Evolutionary conservation across 1,139 yeast genomes (phyloP), one percentile per base, ranked within the genome.

Genomic region (Magnusiomyces tetraspermus): DNA sequence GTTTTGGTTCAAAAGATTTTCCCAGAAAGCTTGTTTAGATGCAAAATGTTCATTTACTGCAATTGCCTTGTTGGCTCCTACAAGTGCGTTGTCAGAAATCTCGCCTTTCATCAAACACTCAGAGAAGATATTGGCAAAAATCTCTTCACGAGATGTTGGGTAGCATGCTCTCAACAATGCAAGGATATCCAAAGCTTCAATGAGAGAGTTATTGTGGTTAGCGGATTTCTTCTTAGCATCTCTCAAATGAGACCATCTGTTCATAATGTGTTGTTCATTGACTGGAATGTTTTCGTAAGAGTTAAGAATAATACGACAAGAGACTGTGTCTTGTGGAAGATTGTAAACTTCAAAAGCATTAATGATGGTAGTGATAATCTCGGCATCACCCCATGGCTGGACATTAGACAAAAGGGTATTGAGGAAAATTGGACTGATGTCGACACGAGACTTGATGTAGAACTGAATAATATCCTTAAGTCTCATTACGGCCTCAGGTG

Each of bases 171-270:
- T 61, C 30, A 64, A 63, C 55, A 89, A 71, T 1, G 96, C 86
- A 49, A 90, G 83, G 92, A 95, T 86, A 70, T 87, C 95, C 26
- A 92, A 94, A 62, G 80, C 80, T 11, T 95, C 90, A 60, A 82
- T 82, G 87, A 60, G 83, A 76, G 55, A 74, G 72, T 15, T 64
- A 55, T 50, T 84, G 69, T 44, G 85, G 72, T 52, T 78, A 78
- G 57, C 76, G 71, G 89, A 95, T 87, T 58, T 79, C 73, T 26
- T 66, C 62, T 31, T 51, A 31, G 55, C 53, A 13, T 42, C 48
- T 8, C 37, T 38, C 10, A 54, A 42, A 19, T 46, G 47, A 28
- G 45, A 33, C 55, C 55, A 54, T 42, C 54, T 37, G 19, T 50
- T 52, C 57, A 83, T 67, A 54, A 85, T 81, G 51, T 79, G 83